Conservation (phyloP, 1,284 basidiomycete genomes). For the Pisolithus thermaeus region DNA sequence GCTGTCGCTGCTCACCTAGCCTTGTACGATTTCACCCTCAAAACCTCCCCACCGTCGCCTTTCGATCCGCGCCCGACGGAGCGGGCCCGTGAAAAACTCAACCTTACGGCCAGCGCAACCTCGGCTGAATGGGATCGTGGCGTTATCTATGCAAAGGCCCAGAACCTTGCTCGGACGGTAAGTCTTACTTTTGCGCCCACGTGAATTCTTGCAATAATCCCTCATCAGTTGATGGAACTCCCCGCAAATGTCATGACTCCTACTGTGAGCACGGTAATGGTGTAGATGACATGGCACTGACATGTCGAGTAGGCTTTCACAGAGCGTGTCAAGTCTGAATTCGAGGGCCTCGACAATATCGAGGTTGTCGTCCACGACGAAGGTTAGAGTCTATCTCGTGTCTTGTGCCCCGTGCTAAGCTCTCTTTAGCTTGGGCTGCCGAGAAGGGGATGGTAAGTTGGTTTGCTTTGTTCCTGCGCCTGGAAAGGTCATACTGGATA, state of each 20-base stretch:
- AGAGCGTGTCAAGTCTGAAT: constrained; percentile 65
- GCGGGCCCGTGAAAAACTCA: constrained; percentile 42
- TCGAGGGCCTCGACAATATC: constrained; percentile 64
- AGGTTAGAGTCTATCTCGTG: constrained; percentile 37
- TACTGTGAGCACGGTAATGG: constrained; percentile 40
- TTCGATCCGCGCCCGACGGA: constrained; percentile 52
- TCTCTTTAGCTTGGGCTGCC: constrained; percentile 61
- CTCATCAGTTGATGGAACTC: constrained; percentile 66
- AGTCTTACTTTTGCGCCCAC: constrained; percentile 12
- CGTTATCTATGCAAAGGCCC: constrained; percentile 67
- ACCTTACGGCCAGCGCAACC: constrained; percentile 37
- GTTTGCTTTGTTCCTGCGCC: background rate
- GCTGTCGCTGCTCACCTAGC: constrained; percentile 76
- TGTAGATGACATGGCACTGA: background rate
- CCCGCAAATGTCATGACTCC: constrained; percentile 84
- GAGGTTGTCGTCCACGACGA: constrained; percentile 71
- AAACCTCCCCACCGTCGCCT: constrained; percentile 57
- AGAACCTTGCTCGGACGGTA: constrained; percentile 81
- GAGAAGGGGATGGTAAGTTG: constrained; percentile 71
- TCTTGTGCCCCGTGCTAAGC: background rate
- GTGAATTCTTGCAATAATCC: background rate
- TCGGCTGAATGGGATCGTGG: constrained; percentile 69
- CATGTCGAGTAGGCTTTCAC: constrained; percentile 51
- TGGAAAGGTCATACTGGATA: constrained; percentile 1
- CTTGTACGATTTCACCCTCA: constrained; percentile 68